phyloP scores from a whole-genome alignment of 2,329 filamentous ascomycete genomes.

The Cryphonectria naterciae region DNA sequence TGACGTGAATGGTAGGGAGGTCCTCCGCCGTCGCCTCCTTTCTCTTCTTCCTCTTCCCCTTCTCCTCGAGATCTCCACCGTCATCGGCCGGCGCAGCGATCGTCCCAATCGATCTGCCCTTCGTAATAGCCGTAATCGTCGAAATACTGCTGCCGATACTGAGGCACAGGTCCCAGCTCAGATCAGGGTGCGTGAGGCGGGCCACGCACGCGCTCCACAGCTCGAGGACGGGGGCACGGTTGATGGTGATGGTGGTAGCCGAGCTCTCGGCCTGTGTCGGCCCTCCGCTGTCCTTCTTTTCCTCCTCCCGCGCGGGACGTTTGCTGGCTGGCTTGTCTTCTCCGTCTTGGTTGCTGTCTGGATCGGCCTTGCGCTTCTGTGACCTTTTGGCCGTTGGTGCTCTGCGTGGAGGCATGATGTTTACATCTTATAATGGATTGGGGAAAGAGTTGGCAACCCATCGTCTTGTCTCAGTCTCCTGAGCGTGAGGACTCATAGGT shows the following conservation, averaged over 20 bases:
- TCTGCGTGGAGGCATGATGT: not conserved
- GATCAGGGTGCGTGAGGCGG: slow-evolving; percentile 31
- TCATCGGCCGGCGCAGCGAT: slow-evolving; percentile 18
- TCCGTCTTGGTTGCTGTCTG: not conserved
- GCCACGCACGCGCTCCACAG: slow-evolving; percentile 38
- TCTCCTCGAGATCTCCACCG: not conserved
- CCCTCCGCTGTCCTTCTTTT: not conserved
- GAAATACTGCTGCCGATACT: slow-evolving; percentile 28
- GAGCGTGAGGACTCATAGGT: not conserved
- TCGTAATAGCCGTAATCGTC: slow-evolving; percentile 28
- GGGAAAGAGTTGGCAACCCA: not conserved
- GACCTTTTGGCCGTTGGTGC: not conserved
- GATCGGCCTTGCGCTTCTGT: slow-evolving; percentile 10
- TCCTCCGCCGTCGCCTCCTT: not conserved
- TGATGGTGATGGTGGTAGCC: slow-evolving; percentile 27
- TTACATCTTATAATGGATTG: not conserved
- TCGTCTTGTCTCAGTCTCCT: not conserved
- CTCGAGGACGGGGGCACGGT: slow-evolving; percentile 28
- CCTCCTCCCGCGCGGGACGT: not conserved
- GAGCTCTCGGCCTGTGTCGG: slow-evolving; percentile 5
- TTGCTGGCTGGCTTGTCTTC: not conserved
- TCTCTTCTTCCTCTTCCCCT: not conserved
- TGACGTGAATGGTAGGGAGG: slow-evolving; percentile 16
- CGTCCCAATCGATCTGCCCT: slow-evolving; percentile 26
- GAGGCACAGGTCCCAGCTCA: slow-evolving; percentile 25